Evolutionary conservation across 768 basidiomycete genomes (phyloP).

Genomic region (Suillus subaureus): DNA sequence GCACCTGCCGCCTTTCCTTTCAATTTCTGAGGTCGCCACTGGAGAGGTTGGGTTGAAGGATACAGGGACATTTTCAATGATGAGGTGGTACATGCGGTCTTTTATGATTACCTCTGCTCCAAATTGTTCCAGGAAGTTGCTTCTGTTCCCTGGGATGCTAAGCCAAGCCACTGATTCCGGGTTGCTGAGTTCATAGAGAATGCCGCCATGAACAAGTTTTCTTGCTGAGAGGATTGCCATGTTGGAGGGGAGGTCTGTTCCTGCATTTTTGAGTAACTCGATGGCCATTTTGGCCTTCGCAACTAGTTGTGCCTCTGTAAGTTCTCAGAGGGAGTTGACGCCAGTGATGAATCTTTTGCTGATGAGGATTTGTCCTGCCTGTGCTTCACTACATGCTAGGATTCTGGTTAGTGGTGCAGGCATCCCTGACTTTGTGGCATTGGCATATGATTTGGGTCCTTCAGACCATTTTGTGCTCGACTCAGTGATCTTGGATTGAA

Average conservation of each 20-base stretch:
- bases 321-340: not conserved
- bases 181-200: slow-evolving; percentile 19
- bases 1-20: slow-evolving; percentile 19
- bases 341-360: not conserved
- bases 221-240: not conserved
- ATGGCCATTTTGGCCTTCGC: not conserved
- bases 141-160: not conserved
- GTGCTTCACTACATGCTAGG: not conserved
- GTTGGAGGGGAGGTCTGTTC: not conserved
- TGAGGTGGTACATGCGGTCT: slow-evolving; percentile 2
- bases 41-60: slow-evolving; percentile 13
- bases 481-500: too few relatives aligned
- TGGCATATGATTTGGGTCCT: too few relatives aligned
- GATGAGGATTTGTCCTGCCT: not conserved
- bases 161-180: slow-evolving; percentile 22
- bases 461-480: too few relatives aligned
- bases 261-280: not conserved
- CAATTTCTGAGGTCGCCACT: slow-evolving; percentile 6
- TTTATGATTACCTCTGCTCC: slow-evolving; percentile 7
- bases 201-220: slow-evolving; percentile 14
- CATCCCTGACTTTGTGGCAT: not conserved
- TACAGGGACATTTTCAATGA: slow-evolving; percentile 26
- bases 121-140: slow-evolving; percentile 11
- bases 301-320: not conserved
- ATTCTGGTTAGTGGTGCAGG: not conserved